Conservation (phyloP, 345 rosid species). For the Salix brachista region DNA sequence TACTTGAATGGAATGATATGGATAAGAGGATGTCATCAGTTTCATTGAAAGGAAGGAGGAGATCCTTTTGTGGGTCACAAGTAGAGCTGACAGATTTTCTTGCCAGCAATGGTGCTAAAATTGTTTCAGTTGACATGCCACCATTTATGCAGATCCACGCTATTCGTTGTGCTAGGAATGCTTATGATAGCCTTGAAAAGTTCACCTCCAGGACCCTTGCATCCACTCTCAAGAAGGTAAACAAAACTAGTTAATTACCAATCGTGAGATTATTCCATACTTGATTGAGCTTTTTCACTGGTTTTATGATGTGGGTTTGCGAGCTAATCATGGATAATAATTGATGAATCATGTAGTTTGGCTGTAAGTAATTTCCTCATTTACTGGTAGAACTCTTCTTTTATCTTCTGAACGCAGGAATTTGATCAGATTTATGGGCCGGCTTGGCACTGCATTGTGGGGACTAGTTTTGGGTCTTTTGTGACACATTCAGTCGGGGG, state of each 20-base stretch:
- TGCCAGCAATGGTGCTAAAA: constrained; percentile 56
- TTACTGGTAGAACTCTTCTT: not conserved
- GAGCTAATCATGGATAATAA: not conserved
- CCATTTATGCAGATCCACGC: constrained; percentile 86
- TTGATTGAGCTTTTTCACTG: not conserved
- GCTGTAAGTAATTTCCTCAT: not conserved
- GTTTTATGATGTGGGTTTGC: not conserved
- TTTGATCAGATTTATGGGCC: constrained; percentile 60
- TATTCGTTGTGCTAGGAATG: constrained; percentile 59
- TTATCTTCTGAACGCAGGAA: constrained; percentile 32
- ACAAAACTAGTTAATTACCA: not conserved
- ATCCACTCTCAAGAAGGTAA: constrained; percentile 59
- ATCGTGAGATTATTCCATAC: not conserved
- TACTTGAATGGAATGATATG: constrained; percentile 18
- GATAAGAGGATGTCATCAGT: constrained; percentile 30
- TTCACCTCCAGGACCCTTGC: constrained; percentile 66
- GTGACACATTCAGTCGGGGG: constrained; percentile 63
- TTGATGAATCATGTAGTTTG: not conserved
- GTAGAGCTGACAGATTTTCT: constrained; percentile 50
- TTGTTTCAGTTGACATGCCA: constrained; percentile 74
- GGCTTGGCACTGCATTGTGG: constrained; percentile 66
- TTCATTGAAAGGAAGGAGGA: constrained; percentile 39
- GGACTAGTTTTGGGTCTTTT: constrained; percentile 60
- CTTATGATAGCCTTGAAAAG: constrained; percentile 65
- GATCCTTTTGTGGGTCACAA: constrained; percentile 46